Evolutionary conservation across 768 basidiomycete genomes (phyloP).

Genomic region (Phylloporus sp.): DNA sequence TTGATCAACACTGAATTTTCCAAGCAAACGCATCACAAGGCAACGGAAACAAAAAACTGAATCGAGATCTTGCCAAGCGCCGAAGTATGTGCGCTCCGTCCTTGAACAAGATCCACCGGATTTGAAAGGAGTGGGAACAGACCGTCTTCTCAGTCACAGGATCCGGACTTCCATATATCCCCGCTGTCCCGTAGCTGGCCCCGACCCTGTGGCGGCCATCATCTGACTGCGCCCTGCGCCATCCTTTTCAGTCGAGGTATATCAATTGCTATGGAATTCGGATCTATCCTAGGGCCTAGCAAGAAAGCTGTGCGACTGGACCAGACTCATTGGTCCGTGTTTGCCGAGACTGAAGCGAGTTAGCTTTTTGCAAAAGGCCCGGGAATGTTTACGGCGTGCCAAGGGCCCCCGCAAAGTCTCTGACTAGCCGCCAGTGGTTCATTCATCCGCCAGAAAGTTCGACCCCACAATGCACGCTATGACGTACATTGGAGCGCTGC

Average conservation of each 20-base stretch:
- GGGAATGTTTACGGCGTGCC: not conserved
- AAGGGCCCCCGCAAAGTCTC: not conserved
- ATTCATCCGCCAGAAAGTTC: not conserved
- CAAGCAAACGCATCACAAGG: not conserved
- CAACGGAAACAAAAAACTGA: not conserved
- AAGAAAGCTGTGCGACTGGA: not conserved
- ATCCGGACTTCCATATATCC: not conserved
- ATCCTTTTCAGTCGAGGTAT: not conserved
- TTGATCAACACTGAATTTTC: not conserved
- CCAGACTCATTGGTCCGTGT: not conserved
- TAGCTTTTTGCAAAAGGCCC: not conserved
- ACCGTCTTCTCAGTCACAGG: not conserved
- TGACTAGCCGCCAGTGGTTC: not conserved
- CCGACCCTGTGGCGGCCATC: not conserved
- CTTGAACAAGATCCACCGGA: not conserved
- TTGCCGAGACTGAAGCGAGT: not conserved
- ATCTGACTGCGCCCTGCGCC: not conserved
- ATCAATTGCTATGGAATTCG: not conserved
- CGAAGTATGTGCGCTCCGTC: too few relatives aligned
- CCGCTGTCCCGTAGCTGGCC: not conserved
- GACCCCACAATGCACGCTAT: not conserved
- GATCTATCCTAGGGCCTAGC: not conserved
- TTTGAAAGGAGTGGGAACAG: not conserved
- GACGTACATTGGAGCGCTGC: not conserved
- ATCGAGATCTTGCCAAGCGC: not conserved